Base-by-base conservation (phyloP, 1,139 yeast species). In the Candida labiduridarum region DNA sequence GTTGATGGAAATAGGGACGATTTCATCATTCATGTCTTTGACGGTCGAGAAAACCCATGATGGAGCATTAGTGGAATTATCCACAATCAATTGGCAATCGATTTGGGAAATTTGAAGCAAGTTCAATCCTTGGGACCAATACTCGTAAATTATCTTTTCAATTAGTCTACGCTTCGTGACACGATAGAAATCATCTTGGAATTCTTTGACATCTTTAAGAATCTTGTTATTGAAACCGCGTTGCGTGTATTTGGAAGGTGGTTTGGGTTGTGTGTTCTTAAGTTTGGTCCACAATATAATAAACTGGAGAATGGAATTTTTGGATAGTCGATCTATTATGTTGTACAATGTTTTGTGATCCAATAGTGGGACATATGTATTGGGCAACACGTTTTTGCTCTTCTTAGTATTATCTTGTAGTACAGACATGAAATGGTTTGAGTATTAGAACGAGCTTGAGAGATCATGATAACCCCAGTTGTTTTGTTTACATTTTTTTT, bases 81-180 rank as follows among this genome's bases (percentile, higher is more conserved):
- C 86, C 4, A 86, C 79, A 39, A 87, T 70, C 43, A 78, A 62
- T 57, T 84, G 87, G 51, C 87, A 80, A 58, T 89, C 96, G 8
- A 87, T 68, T 56, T 87, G 92, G 0, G 96, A 87, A 44, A 84
- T 63, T 61, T 89, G 96, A 16, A 83, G 72, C 6, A 87, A 65
- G 57, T 85, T 87, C 45, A 88, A 65, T 0, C 96, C 96, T 3
- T 69, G 59, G 0, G 80, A 72, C 84, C 91, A 88, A 59, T 73
- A 82, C 33, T 83, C 83, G 38, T 70, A 72, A 8, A 85, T 54
- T 12, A 86, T 68, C 45, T 68, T 67, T 52, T 83, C 85, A 2
- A 84, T 68, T 11, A 84, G 59, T 50, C 69, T 71, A 42, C 75
- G 62, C 58, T 83, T 84, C 11, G 77, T 62, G 1, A 63, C 50